phyloP scores from a whole-genome alignment of 129 eudicot genomes.

The Logfia minima region DNA sequence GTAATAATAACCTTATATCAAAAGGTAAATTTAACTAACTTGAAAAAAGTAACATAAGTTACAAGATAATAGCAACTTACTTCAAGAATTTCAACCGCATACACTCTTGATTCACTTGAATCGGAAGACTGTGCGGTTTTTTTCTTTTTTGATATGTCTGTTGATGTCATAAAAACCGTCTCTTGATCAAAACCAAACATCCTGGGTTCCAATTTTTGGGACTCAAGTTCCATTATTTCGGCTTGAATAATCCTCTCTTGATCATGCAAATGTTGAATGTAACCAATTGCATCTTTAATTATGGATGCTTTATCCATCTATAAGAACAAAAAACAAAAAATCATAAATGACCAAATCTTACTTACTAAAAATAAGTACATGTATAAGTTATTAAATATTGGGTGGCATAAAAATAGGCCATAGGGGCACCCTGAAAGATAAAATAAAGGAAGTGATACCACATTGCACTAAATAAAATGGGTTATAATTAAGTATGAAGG shows the following conservation, averaged over 20 bases:
- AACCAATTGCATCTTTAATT: constrained; percentile 76
- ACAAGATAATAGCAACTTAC: constrained; percentile 30
- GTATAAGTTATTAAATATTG: not conserved
- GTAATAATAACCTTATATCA: too few relatives aligned
- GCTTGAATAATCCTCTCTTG: constrained; percentile 63
- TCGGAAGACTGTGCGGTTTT: constrained; percentile 27
- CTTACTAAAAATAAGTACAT: not conserved
- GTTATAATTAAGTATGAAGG: constrained; percentile 11
- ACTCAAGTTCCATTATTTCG: constrained; percentile 61
- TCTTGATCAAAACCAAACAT: constrained; percentile 43
- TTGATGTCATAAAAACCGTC: not conserved
- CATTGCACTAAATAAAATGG: constrained; percentile 17
- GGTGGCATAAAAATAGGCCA: not conserved
- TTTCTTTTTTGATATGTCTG: constrained; percentile 49
- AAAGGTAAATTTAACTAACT: too few relatives aligned
- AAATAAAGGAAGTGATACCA: not conserved
- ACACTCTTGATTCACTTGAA: constrained; percentile 36
- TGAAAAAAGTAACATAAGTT: not conserved
- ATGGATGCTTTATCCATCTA: constrained; percentile 96
- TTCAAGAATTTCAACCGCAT: constrained; percentile 68
- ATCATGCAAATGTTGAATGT: constrained; percentile 65
- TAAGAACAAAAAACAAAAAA: constrained; percentile 17
- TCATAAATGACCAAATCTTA: not conserved
- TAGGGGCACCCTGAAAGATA: not conserved
- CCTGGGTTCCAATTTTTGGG: constrained; percentile 26